Conservation (phyloP, 2,329 filamentous ascomycete genomes). For the Ophiostoma novo-ulmi region DNA sequence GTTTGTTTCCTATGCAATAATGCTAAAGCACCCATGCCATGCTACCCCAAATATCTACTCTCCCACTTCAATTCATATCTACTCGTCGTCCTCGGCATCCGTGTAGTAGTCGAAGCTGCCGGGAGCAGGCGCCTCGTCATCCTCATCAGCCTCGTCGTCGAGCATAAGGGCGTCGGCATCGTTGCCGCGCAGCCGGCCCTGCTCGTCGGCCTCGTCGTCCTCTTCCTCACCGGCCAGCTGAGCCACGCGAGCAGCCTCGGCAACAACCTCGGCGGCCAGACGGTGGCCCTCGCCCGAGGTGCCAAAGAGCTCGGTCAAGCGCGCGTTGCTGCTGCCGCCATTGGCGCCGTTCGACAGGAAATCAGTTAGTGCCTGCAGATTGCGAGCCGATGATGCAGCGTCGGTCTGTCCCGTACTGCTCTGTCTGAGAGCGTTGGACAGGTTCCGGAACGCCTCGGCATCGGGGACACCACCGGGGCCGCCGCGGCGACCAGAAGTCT, state of each 20-base stretch:
- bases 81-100: slow-evolving; percentile 50
- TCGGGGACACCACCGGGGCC: slow-evolving; percentile 18
- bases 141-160: slow-evolving; percentile 74
- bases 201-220: slow-evolving; percentile 19
- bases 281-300: slow-evolving; percentile 11
- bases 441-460: slow-evolving; percentile 23
- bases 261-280: slow-evolving; percentile 23
- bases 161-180: slow-evolving; percentile 74
- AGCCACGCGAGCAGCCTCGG: slow-evolving; percentile 20
- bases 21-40: slow-evolving; percentile 1
- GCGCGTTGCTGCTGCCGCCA: slow-evolving; percentile 25
- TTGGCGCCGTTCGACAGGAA: slow-evolving; percentile 7
- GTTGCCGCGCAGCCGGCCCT: slow-evolving; percentile 27
- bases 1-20: not conserved
- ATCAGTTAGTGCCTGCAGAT: slow-evolving; percentile 12
- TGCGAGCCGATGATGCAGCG: slow-evolving; percentile 28
- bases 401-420: slow-evolving; percentile 25
- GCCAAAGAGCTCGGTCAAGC: slow-evolving; percentile 14
- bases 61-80: not conserved
- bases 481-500: slow-evolving; percentile 26
- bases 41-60: not conserved
- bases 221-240: slow-evolving; percentile 27
- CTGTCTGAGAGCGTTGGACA: slow-evolving; percentile 33
- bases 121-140: slow-evolving; percentile 66
- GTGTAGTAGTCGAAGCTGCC: slow-evolving; percentile 74